Evolutionary conservation across 2,329 filamentous ascomycete species (phyloP), one percentile per base, ranked within the genome.

Genomic region (Plenodomus biglobosus): DNA sequence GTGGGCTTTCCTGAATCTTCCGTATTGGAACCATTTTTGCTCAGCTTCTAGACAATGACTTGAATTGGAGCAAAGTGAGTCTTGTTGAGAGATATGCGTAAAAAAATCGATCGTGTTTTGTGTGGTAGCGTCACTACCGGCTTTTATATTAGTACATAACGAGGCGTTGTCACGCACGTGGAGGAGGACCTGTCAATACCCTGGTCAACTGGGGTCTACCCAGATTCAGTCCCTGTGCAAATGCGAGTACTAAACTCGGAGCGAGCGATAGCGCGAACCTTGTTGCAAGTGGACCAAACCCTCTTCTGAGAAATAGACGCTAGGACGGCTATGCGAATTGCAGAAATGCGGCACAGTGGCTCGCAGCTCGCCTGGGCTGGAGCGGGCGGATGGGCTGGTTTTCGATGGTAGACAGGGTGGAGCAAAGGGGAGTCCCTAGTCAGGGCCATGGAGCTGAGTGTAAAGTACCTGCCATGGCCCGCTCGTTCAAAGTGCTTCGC

Each of bases 181-280:
- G 54, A 34, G 42, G 37, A 40, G 43, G 43, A 40, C 41, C 46
- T 52, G 45, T 48, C 44, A 53, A 7, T 8, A 20, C 38, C 19
- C 34, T 42, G 41, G 30, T 13, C 16, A 32, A 13, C 48, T 46
- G 44, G 55, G 57, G 56, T 58, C 35, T 52, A 42, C 57, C 54
- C 44, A 38, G 42, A 44, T 40, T 32, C 16, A 36, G 38, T 19
- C 30, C 21, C 36, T 38, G 50, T 40, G 40, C 42, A 47, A 42
- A 41, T 48, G 39, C 44, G 54, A 56, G 55, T 47, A 44, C 42
- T 52, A 50, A 48, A 17, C 32, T 50, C 53, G 58, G 60, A 49
- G 52, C 51, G 49, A 47, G 56, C 58, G 59, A 62, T 36, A 42
- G 42, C 32, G 44, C 38, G 51, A 61, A 59, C 58, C 48, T 49